Evolutionary conservation across 345 rosid genomes (phyloP).

Genomic region (Jatropha curcas): DNA sequence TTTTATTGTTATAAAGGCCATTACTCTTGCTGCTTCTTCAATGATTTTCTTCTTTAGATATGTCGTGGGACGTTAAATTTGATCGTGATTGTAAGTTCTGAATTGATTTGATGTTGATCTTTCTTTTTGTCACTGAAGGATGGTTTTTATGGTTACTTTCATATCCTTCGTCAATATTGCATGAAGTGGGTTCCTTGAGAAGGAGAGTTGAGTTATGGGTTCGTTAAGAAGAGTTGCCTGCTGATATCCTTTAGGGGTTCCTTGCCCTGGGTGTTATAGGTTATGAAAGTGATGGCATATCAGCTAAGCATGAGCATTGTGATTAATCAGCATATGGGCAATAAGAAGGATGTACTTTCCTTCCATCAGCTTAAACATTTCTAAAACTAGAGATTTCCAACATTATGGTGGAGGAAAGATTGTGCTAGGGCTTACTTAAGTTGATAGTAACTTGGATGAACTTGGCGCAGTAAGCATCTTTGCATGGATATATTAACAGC

Average conservation of each 20-base stretch:
- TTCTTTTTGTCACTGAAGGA: too few relatives aligned
- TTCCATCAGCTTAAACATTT: neutral
- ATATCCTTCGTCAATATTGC: neutral
- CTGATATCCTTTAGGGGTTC: neutral
- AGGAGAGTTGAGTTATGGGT: neutral
- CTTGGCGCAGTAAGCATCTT: neutral
- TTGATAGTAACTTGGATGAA: neutral
- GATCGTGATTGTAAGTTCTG: neutral
- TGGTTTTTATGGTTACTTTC: too few relatives aligned
- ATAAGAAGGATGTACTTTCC: neutral
- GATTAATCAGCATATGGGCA: neutral
- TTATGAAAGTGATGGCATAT: neutral
- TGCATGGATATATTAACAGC: neutral
- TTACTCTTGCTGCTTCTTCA: too few relatives aligned
- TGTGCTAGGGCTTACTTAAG: neutral
- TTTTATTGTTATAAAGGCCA: neutral
- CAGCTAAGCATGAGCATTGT: neutral
- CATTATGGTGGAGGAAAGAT: neutral
- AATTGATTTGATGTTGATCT: neutral
- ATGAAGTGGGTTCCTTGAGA: neutral
- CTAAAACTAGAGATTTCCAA: neutral
- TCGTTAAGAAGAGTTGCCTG: neutral
- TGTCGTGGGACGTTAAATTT: neutral
- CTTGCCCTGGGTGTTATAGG: neutral
- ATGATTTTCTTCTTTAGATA: neutral